Conservation (phyloP, 1,284 basidiomycete species). For the Chiua sp. region DNA sequence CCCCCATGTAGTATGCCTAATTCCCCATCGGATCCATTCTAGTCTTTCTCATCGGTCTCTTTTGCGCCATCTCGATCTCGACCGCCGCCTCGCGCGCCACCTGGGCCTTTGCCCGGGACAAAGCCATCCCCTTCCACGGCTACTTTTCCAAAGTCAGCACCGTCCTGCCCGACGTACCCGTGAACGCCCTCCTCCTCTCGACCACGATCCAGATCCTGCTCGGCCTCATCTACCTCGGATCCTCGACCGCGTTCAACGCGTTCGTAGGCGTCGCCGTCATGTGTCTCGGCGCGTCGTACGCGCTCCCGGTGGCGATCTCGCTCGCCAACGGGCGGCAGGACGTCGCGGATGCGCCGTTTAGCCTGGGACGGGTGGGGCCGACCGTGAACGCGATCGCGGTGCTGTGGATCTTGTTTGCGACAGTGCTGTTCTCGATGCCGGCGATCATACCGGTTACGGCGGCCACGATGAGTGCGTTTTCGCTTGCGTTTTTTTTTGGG, state of each 20-base stretch:
- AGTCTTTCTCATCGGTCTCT: constrained; percentile 61
- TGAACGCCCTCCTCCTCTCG: constrained; percentile 64
- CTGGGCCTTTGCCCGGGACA: constrained; percentile 74
- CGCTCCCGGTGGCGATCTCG: constrained; percentile 55
- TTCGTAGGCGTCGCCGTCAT: constrained; percentile 62
- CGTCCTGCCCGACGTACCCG: constrained; percentile 48
- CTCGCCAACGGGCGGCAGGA: constrained; percentile 44
- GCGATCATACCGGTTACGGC: constrained; percentile 53
- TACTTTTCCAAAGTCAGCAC: constrained; percentile 55
- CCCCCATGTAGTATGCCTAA: not conserved
- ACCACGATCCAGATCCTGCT: constrained; percentile 59
- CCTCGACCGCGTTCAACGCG: constrained; percentile 60
- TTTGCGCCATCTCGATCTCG: constrained; percentile 64
- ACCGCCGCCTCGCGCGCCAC: constrained; percentile 72
- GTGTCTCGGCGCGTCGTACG: constrained; percentile 58
- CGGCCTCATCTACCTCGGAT: constrained; percentile 59
- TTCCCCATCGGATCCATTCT: not conserved
- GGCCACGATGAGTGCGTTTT: constrained; percentile 48
- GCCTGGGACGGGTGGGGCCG: constrained; percentile 46
- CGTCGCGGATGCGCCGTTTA: constrained; percentile 49
- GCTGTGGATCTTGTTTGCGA: constrained; percentile 55
- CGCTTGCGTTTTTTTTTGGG: no score
- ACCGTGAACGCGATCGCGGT: constrained; percentile 49
- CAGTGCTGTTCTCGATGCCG: constrained; percentile 65
- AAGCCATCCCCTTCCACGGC: constrained; percentile 62